Conservation (phyloP, 192 early-diverging fungal genomes). For the Anaeromyces robustus region DNA sequence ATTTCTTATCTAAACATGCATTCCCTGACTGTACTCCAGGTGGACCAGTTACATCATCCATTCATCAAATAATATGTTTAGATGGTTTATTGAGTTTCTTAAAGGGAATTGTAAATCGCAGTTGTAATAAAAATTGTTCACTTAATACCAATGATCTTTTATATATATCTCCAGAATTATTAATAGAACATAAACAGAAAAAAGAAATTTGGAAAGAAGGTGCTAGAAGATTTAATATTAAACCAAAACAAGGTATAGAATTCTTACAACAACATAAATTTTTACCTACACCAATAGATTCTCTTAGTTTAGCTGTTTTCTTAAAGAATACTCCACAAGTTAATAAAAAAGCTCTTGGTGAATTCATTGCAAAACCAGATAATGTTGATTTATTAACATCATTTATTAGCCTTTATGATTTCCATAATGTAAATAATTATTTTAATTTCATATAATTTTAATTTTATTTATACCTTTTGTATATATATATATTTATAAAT, state of each 20-base stretch:
- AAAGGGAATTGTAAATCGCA: constrained; percentile 48
- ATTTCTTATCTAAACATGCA: constrained; percentile 54
- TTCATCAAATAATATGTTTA: constrained; percentile 51
- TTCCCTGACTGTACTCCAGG: constrained; percentile 60
- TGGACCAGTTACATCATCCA: constrained; percentile 20
- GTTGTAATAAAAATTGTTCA: neutral
- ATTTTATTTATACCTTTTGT: too few species aligned
- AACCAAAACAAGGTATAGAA: constrained; percentile 67
- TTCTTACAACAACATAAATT: constrained; percentile 53
- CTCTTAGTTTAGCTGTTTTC: constrained; percentile 52
- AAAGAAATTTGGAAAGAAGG: constrained; percentile 71
- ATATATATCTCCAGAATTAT: constrained; percentile 4
- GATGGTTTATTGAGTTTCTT: constrained; percentile 59
- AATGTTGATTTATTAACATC: constrained; percentile 71
- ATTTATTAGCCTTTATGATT: constrained; percentile 77
- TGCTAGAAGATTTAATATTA: constrained; percentile 68
- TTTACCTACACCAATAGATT: constrained; percentile 24
- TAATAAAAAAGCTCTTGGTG: constrained; percentile 74
- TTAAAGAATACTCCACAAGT: constrained; percentile 67
- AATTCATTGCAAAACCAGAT: constrained; percentile 71
- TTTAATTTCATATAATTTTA: too few species aligned
- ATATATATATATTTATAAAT: too few species aligned
- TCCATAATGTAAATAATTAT: constrained; percentile 34
- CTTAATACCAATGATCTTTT: neutral
- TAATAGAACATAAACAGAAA: constrained; percentile 35